phyloP scores from a whole-genome alignment of 1,284 basidiomycete species.

The Ustilago trichophora region DNA sequence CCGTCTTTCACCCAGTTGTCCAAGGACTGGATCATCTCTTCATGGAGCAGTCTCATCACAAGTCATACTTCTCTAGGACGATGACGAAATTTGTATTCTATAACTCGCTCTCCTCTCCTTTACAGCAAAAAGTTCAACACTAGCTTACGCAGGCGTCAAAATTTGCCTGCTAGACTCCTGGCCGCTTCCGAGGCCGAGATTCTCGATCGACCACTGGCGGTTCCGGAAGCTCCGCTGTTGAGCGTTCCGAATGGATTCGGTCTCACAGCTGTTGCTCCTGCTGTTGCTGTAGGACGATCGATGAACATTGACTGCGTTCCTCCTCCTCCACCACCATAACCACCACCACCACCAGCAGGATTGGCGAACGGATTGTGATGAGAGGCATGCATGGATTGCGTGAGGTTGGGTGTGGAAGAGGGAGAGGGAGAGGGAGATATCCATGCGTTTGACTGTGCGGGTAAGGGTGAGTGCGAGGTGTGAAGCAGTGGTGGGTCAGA shows the following conservation, averaged over 20 bases:
- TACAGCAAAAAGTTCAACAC: too few species aligned
- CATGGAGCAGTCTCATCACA: too few species aligned
- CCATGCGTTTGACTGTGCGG: slow-evolving; percentile 9
- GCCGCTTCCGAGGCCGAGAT: slow-evolving; percentile 47
- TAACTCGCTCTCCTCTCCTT: too few species aligned
- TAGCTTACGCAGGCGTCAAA: too few species aligned
- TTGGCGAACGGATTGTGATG: slow-evolving; percentile 2
- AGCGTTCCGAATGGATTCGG: slow-evolving; percentile 38
- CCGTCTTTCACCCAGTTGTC: too few species aligned
- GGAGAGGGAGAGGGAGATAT: slow-evolving; percentile 7
- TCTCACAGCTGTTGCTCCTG: too few species aligned
- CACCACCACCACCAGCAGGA: not conserved
- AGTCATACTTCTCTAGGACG: too few species aligned
- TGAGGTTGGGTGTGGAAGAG: slow-evolving; percentile 6
- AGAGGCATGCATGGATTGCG: slow-evolving; percentile 7
- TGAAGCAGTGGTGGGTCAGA: too few species aligned
- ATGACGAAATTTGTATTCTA: too few species aligned
- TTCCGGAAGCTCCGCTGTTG: slow-evolving; percentile 37
- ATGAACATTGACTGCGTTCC: slow-evolving; percentile 36
- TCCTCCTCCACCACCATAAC: too few species aligned
- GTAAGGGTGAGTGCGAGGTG: slow-evolving; percentile 1
- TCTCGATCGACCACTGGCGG: slow-evolving; percentile 30
- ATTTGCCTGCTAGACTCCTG: slow-evolving; percentile 40
- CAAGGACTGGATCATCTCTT: too few species aligned
- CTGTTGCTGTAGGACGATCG: slow-evolving; percentile 6